Evolutionary conservation across 768 basidiomycete species (phyloP), one percentile per base, ranked within the genome.

Genomic region (Leccinum olivaceopallidum): DNA sequence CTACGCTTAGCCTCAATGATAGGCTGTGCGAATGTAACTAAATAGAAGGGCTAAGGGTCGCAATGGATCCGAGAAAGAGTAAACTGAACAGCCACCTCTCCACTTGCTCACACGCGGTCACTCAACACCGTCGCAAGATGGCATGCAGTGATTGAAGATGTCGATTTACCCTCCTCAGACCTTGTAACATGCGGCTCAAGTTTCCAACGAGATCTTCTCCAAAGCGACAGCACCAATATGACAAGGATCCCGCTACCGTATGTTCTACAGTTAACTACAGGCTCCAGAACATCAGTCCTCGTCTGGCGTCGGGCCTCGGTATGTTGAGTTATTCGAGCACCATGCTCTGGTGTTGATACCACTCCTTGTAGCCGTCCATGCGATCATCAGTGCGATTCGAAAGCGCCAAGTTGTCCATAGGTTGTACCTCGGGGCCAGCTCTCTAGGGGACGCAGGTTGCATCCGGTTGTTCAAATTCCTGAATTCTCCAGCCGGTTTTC

Each of bases 381-480:
- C 76, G 48, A 76, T 88, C 22, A 82, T 86, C 37, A 65, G 70
- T 16, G 65, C 75, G 57, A 81, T 88, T 52, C 75, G 73, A 4
- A 72, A 75, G 22, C 81, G 81, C n/a, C 75, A 74, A 20, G 60
- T 69, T 12, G 81, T 89, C 32, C 79, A 80, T 22, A 82, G 82
- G 65, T 75, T 89, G 28, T 73, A 83, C 49, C 69, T 88, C 24
- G 82, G 83, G 7, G 77, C 84, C 57, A 89, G 87, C 66, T 65
- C 74, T 22, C 77, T 89, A 9, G 81, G 81, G 9, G 83, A 87
- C 66, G 79, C 81, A 14, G 88, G 88, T 36, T 84, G 83, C 58
- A 69, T 77, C 28, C 73, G 76, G 24, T 73, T 89, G 9, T 85
- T 88, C 67, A 71, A 72, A 18, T 88, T 83, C 66, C 75, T 89